Evolutionary conservation across 2,329 filamentous ascomycete genomes (phyloP).

Genomic region (Proliferodiscus dingleyae): DNA sequence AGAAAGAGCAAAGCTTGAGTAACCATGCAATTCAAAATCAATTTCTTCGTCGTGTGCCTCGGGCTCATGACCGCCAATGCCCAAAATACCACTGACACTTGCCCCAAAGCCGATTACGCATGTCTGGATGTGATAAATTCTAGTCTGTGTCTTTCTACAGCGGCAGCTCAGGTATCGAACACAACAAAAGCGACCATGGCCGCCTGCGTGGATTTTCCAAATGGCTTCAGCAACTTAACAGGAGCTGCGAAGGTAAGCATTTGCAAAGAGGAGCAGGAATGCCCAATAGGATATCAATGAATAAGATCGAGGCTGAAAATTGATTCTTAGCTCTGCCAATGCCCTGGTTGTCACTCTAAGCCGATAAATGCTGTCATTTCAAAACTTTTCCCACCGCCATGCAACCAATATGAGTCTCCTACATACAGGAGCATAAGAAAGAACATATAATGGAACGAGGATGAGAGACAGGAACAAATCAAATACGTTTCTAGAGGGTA

Average conservation of each 20-base stretch:
- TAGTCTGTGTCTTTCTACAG: conserved; percentile 7
- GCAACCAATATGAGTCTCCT: too few species aligned
- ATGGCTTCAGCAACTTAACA: not conserved
- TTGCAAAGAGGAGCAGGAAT: not conserved
- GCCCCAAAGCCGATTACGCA: conserved; percentile 7
- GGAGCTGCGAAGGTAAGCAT: conserved; percentile 6
- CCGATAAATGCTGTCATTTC: conserved; percentile 8
- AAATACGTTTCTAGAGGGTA: too few species aligned
- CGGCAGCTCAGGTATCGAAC: conserved; percentile 3
- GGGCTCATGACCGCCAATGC: conserved; percentile 1
- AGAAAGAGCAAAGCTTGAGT: not conserved
- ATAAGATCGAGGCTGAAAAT: too few species aligned
- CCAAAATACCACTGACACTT: conserved; percentile 1
- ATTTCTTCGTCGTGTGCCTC: conserved; percentile 2
- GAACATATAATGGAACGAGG: too few species aligned
- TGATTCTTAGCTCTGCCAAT: conserved; percentile 5
- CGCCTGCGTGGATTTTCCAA: conserved; percentile 1
- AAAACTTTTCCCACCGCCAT: conserved; percentile 7
- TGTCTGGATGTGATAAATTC: conserved; percentile 12
- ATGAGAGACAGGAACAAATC: too few species aligned
- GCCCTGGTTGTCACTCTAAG: conserved; percentile 7
- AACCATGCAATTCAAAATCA: conserved; percentile 5
- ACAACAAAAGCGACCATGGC: conserved; percentile 6
- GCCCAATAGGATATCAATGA: not conserved
- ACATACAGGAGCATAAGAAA: too few species aligned